These are phyloP conservation scores for Boletales sp. DNA, from an alignment of 768 basidiomycete species.

Conservation along the genomic window DNA sequence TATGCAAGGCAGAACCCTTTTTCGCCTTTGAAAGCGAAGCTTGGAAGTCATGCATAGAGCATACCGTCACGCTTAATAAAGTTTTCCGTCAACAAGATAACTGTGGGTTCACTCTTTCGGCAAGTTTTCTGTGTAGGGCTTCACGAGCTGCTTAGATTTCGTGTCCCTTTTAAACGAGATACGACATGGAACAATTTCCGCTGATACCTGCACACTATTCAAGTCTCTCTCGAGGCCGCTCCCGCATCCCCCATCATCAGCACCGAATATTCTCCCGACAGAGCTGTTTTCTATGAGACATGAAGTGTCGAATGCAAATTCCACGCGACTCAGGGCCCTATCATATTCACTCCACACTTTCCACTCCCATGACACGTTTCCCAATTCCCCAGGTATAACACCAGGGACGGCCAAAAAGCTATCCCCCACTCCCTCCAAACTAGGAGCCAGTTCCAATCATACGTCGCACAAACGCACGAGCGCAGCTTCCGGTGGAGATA, in stretches of 20 bases:
- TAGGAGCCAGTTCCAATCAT: not conserved
- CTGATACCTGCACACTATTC: slow-evolving; percentile 46
- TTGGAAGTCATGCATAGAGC: slow-evolving; percentile 43
- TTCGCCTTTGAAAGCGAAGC: slow-evolving; percentile 65
- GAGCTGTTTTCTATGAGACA: slow-evolving; percentile 63
- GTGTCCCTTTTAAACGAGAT: slow-evolving; percentile 75
- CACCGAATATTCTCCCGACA: slow-evolving; percentile 41
- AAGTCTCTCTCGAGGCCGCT: slow-evolving; percentile 37
- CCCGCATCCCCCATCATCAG: slow-evolving; percentile 17
- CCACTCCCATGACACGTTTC: slow-evolving; percentile 48
- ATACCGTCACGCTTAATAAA: slow-evolving; percentile 62
- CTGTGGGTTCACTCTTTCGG: slow-evolving; percentile 35
- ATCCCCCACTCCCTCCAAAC: not conserved
- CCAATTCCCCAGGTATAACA: slow-evolving; percentile 1
- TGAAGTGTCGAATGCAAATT: slow-evolving; percentile 68
- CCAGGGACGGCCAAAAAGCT: slow-evolving; percentile 2
- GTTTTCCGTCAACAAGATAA: slow-evolving; percentile 77
- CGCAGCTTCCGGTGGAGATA: slow-evolving; percentile 21
- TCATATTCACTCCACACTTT: slow-evolving; percentile 41
- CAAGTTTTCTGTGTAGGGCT: not conserved
- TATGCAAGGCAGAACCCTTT: slow-evolving; percentile 43
- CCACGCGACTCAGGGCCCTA: slow-evolving; percentile 47
- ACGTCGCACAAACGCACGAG: slow-evolving; percentile 32
- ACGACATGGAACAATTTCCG: slow-evolving; percentile 55
- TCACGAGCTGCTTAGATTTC: slow-evolving; percentile 43